Percentiles rank a stretch among this genome's conserved stretches.
Evolutionary conservation across 116 monocot genomes (phyloP).

Genomic region (Zostera marina): DNA sequence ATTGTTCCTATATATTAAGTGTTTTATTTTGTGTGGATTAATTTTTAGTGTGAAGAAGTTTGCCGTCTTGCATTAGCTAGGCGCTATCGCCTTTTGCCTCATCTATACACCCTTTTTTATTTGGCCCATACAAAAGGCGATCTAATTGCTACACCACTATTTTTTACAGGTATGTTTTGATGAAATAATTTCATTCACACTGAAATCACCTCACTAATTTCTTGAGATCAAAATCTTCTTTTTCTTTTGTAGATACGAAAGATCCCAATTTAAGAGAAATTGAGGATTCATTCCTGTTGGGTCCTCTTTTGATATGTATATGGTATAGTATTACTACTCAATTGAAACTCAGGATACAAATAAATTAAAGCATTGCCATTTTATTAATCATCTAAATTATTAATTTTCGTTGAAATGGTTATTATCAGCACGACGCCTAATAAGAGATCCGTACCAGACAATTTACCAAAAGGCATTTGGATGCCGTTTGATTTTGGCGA

Average conservation of each 20-base stretch:
- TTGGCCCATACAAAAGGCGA: constrained; percentile 63
- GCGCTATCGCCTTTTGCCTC: constrained; percentile 75
- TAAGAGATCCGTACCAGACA: constrained; percentile 36
- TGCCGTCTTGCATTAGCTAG: constrained; percentile 74
- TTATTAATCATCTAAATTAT: not conserved
- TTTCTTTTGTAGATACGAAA: constrained; percentile 5
- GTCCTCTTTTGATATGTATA: constrained; percentile 8
- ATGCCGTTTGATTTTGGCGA: constrained; percentile 85
- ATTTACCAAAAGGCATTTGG: constrained; percentile 71
- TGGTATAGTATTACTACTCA: constrained; percentile 2
- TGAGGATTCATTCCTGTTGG: constrained; percentile 12
- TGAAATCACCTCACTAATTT: not conserved
- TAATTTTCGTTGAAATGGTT: not conserved
- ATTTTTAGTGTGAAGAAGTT: constrained; percentile 81
- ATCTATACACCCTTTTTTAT: constrained; percentile 89
- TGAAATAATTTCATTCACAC: not conserved
- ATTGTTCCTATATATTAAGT: no score
- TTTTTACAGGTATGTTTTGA: constrained; percentile 63
- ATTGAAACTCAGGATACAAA: no score
- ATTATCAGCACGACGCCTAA: constrained; percentile 50
- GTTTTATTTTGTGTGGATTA: no score
- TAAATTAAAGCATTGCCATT: no score
- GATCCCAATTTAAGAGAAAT: constrained; percentile 6
- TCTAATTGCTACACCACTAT: constrained; percentile 60
- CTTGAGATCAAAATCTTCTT: not conserved